phyloP scores from a whole-genome alignment of 768 basidiomycete species.

The Cystobasidium tubakii region DNA sequence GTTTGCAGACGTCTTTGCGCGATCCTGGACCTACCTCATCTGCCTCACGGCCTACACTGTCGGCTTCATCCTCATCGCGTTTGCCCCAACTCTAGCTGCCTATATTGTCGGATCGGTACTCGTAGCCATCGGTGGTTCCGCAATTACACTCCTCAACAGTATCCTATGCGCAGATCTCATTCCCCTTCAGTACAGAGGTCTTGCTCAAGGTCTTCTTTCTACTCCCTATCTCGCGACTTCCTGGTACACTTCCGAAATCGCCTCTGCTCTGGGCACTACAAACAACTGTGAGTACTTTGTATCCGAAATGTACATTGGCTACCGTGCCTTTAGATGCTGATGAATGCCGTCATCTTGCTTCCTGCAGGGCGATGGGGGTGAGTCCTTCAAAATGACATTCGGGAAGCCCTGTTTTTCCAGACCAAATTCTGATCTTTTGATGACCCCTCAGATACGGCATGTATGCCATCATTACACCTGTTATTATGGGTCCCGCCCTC shows the following conservation, averaged over 20 bases:
- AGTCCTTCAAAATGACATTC: too few relatives aligned
- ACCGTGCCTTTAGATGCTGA: not conserved
- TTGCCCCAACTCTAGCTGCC: slow-evolving; percentile 43
- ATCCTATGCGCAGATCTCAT: slow-evolving; percentile 49
- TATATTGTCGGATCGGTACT: slow-evolving; percentile 45
- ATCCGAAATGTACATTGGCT: not conserved
- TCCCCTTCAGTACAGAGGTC: slow-evolving; percentile 48
- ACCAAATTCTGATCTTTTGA: too few relatives aligned
- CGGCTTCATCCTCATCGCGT: slow-evolving; percentile 48
- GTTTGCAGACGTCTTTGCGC: slow-evolving; percentile 46
- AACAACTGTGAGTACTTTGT: not conserved
- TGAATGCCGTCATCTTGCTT: not conserved
- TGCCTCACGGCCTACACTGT: slow-evolving; percentile 46
- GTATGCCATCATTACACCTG: slow-evolving; percentile 37
- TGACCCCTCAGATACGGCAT: slow-evolving; percentile 28
- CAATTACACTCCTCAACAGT: slow-evolving; percentile 46
- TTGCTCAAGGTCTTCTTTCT: slow-evolving; percentile 45
- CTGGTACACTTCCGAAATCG: slow-evolving; percentile 41
- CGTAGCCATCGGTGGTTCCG: slow-evolving; percentile 47
- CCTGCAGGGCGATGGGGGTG: slow-evolving; percentile 5
- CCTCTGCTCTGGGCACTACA: slow-evolving; percentile 13
- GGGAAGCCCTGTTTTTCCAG: too few relatives aligned
- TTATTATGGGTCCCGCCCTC: slow-evolving; percentile 15
- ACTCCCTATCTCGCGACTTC: slow-evolving; percentile 47
- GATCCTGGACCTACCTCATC: slow-evolving; percentile 45